Percentiles rank a stretch among this genome's conserved stretches.
Conservation (phyloP, 352 stramenopile species). For the Phytophthora fragariaefolia region DNA sequence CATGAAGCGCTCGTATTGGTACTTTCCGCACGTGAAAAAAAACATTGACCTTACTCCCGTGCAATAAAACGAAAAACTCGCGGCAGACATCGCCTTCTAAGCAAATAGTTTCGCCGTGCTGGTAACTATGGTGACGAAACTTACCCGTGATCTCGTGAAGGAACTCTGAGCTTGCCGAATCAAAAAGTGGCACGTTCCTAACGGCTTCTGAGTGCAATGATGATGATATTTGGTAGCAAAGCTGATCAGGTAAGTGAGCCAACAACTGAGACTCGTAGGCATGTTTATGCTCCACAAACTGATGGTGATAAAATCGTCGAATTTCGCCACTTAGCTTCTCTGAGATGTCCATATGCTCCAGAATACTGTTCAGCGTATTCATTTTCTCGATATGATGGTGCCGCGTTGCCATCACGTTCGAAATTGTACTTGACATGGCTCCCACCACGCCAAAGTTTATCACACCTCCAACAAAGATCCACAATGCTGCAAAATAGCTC, state of each 20-base stretch:
- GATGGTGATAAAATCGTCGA: slow-evolving; percentile 79
- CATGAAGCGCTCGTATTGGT: slow-evolving; percentile 62
- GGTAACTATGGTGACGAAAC: slow-evolving; percentile 75
- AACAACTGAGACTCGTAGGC: slow-evolving; percentile 79
- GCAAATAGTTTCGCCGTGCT: slow-evolving; percentile 76
- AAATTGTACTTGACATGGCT: slow-evolving; percentile 84
- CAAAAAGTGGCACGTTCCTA: slow-evolving; percentile 63
- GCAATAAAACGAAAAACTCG: slow-evolving; percentile 70
- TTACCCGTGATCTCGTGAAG: slow-evolving; percentile 81
- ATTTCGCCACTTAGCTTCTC: slow-evolving; percentile 69
- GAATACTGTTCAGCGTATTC: slow-evolving; percentile 70
- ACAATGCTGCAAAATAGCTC: slow-evolving; percentile 74
- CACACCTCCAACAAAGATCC: slow-evolving; percentile 78
- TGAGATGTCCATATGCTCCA: slow-evolving; percentile 69
- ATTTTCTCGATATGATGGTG: slow-evolving; percentile 83
- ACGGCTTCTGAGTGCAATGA: slow-evolving; percentile 70
- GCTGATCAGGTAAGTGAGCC: slow-evolving; percentile 68
- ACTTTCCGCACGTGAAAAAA: slow-evolving; percentile 56
- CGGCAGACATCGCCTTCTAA: slow-evolving; percentile 74
- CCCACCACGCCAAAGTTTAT: slow-evolving; percentile 86
- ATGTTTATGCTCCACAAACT: slow-evolving; percentile 71
- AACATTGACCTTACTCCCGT: slow-evolving; percentile 65
- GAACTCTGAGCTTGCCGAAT: slow-evolving; percentile 64
- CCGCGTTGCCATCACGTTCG: slow-evolving; percentile 62
- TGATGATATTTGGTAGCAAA: slow-evolving; percentile 80